phyloP scores from a whole-genome alignment of 1,284 basidiomycete genomes.

The Cystobasidiaceae sp. region DNA sequence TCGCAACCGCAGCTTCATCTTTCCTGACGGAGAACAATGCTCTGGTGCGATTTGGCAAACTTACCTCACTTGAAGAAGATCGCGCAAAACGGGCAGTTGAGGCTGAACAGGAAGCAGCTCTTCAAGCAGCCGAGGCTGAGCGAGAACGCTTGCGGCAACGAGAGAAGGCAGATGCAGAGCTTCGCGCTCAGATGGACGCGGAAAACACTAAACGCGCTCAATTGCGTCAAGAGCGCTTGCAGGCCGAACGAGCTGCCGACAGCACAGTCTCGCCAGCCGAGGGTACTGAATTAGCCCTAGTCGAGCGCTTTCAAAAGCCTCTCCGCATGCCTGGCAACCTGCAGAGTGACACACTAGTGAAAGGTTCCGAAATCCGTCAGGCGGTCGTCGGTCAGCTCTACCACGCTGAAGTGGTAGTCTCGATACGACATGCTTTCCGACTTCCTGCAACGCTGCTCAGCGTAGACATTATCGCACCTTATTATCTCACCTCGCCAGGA shows the following conservation, averaged over 20 bases:
- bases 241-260: background rate
- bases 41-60: conserved; percentile 34
- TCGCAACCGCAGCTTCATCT: conserved; percentile 35
- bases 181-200: conserved; percentile 1
- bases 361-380: conserved; percentile 11
- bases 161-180: background rate
- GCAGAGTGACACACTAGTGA: conserved; percentile 9
- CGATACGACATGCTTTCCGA: conserved; percentile 3
- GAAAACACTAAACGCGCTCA: background rate
- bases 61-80: conserved; percentile 36
- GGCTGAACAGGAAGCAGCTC: conserved; percentile 18
- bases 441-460: conserved; percentile 32
- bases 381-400: conserved; percentile 11
- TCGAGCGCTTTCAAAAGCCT: conserved; percentile 12
- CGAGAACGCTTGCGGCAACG: background rate
- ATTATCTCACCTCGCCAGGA: conserved; percentile 37
- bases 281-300: background rate
- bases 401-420: conserved; percentile 26
- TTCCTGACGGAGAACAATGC: conserved; percentile 40
- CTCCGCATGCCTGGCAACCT: conserved; percentile 19
- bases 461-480: conserved; percentile 37
- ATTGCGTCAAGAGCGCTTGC: conserved; percentile 28
- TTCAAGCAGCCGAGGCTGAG: conserved; percentile 11
- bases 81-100: conserved; percentile 34
- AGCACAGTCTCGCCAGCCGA: background rate